Base-by-base conservation (phyloP, 176 grass and related monocot genomes). In the Musa acuminata region DNA sequence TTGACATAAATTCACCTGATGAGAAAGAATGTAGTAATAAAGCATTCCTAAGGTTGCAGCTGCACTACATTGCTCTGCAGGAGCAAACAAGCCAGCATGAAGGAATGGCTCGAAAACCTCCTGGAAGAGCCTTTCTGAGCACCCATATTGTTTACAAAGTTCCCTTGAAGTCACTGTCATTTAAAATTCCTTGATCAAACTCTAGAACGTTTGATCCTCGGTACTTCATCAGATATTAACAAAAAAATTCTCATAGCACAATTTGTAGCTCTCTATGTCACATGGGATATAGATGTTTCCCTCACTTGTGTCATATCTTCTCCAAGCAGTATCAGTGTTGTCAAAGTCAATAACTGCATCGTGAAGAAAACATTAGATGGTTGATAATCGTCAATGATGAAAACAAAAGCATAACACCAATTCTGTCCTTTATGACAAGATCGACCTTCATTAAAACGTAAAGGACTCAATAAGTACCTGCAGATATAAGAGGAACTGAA, bases 291-390 rank as follows among this genome's bases (percentile, higher is more conserved):
- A 65, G 73, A 72, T 57, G 49, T 80, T 70, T 85, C 64, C 57
- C 86, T 92, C 81, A 96, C 92, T 86, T 84, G 80, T 43, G 51
- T 96, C 92, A 78, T 92, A 96, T 82, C 92, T 96, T 82, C 80
- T 87, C 92, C 92, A 96, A 64, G 85, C 80, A 80, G 85, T 84
- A 77, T 92, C 89, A 52, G 89, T 92, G 70, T 96, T 96, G 69
- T 96, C 85, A 49, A 96, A 96, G 81, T 96, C 87, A 65, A 96
- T 83, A 20, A 96, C 92, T 96, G 79, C 51, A 54, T 26, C 69
- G 76, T 43, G 27, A 64, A 24, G 68, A 43, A 85, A 69, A 67
- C 52, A 55, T 77, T 79, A 86, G 80, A 83, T 52, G 48, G 80
- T 51, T 67, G 72, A 82, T 13, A 51, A 78, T 25, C 0, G 13